Base-by-base conservation (phyloP, 2,329 filamentous ascomycete genomes). In the Paecilomyces niveus region DNA sequence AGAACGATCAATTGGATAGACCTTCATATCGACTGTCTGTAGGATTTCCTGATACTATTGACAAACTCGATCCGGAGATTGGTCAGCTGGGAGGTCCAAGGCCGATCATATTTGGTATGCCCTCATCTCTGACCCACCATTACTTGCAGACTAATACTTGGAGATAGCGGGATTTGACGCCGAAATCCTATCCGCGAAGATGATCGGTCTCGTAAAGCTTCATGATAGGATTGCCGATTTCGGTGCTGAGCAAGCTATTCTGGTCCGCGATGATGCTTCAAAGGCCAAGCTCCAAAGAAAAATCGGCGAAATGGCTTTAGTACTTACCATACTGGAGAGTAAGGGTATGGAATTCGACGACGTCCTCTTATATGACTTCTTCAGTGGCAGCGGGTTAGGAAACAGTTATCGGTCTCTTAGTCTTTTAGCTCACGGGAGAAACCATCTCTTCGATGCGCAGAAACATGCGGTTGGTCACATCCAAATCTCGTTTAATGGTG, bases 291-390 rank as follows among this genome's bases (percentile, higher is more conserved):
- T 72, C 6, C 61, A 66, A 53, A 35, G 54, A 0, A 57, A 61
- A 8, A 67, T 73, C 21, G 68, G 69, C 1, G 62, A 68, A 5
- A 61, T 65, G 31, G 68, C 67, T 1, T 56, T 72, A 11, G 63
- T 72, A 21, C 60, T 73, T 3, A 73, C 70, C 0, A 68, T 73
- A 24, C 57, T 72, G 2, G 64, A 73, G 53, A 69, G 67, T 29
- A 73, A 73, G 52, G 71, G 71, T 2, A 73, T 73, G 71, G 71
- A 73, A 29, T 73, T 72, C 55, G 68, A 73, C 31, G 70, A 73
- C 55, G 71, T 73, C 1, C 62, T 73, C 29, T 39, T 72, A 5
- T 71, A 66, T 51, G 62, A 73, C 45, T 72, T 72, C 31, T 71
- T 69, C 53, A 59, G 62, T 6, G 57, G 57, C 5, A 67, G 62